phyloP scores from a whole-genome alignment of 306 rosid species.

The Lablab purpureus region DNA sequence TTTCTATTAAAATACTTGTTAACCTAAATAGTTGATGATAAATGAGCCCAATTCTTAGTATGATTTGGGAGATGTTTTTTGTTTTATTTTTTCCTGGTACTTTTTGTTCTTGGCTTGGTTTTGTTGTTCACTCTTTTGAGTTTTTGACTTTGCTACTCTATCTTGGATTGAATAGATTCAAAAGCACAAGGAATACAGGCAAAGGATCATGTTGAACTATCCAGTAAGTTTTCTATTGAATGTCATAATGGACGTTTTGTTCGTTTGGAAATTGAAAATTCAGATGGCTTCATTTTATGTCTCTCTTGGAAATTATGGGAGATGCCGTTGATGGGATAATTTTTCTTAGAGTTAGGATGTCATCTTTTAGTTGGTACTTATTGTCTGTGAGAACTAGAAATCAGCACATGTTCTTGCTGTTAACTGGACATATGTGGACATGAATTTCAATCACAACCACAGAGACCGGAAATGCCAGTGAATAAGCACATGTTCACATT shows the following conservation, averaged over 20 bases:
- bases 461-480: not conserved
- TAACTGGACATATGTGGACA: not conserved
- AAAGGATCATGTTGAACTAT: constrained; percentile 69
- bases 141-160: constrained; percentile 18
- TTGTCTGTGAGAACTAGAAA: constrained; percentile 23
- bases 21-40: not conserved
- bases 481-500: constrained; percentile 19
- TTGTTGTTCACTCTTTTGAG: constrained; percentile 11
- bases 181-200: constrained; percentile 81
- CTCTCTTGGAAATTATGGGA: constrained; percentile 30
- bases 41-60: not conserved
- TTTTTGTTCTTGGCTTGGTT: not conserved
- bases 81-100: constrained; percentile 14
- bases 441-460: not conserved
- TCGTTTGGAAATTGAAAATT: constrained; percentile 1
- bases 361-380: constrained; percentile 27
- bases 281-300: constrained; percentile 34
- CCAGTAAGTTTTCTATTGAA: constrained; percentile 58
- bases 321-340: constrained; percentile 28
- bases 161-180: constrained; percentile 67
- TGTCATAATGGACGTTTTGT: constrained; percentile 9
- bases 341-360: constrained; percentile 5
- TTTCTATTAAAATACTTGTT: not conserved
- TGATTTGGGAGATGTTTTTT: not conserved
- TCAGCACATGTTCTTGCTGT: not conserved